Conservation (phyloP, 257 asterid genomes). For the Schizonepeta tenuifolia region DNA sequence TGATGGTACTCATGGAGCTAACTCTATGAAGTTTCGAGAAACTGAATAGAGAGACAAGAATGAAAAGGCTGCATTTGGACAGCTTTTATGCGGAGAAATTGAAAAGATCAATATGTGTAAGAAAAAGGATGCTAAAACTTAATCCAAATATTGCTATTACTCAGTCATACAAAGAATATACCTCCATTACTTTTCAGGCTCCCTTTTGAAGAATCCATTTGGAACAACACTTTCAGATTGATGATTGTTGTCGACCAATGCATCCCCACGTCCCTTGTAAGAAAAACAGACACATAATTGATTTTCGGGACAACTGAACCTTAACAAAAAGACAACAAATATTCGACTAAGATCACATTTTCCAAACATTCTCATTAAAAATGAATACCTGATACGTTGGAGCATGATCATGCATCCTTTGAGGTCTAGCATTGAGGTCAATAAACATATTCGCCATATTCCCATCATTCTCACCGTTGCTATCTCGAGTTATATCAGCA, state of each 20-base stretch:
- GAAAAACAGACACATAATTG: constrained; percentile 2
- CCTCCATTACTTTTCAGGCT: constrained; percentile 62
- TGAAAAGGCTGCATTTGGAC: neutral
- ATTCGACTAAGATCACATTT: constrained; percentile 20
- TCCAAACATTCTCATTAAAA: constrained; percentile 25
- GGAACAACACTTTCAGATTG: constrained; percentile 63
- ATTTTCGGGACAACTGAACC: constrained; percentile 32
- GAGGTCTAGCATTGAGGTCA: constrained; percentile 90
- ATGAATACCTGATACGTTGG: constrained; percentile 60
- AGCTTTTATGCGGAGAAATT: neutral
- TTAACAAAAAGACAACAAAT: neutral
- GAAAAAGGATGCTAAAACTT: neutral
- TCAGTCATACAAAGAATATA: constrained; percentile 23
- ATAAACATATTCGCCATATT: constrained; percentile 58
- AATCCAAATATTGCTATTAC: neutral
- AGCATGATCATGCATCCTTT: constrained; percentile 57
- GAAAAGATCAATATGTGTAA: neutral
- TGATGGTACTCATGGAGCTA: neutral
- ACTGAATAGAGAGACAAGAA: neutral
- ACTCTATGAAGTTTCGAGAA: neutral
- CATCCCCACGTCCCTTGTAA: constrained; percentile 47
- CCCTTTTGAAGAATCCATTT: constrained; percentile 61
- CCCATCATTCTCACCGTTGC: constrained; percentile 39
- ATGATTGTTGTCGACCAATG: constrained; percentile 51
- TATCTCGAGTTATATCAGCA: constrained; percentile 37